Conservation (phyloP, 331 rosid genomes). For the Telfairia occidentalis region DNA sequence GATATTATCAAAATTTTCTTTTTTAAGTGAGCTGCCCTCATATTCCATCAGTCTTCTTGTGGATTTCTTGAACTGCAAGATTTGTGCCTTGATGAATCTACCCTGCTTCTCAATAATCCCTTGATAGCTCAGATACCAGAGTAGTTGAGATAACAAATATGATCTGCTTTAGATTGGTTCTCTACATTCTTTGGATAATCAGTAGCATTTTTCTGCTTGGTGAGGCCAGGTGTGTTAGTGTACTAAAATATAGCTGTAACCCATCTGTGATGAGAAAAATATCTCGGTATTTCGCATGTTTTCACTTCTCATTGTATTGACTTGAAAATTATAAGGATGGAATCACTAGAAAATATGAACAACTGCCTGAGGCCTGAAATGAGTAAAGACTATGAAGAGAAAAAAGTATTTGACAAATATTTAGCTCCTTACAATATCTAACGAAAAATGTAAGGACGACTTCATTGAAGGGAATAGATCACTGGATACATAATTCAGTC, state of each 20-base stretch:
- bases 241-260: not conserved
- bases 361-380: not conserved
- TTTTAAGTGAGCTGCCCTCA: not conserved
- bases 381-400: not conserved
- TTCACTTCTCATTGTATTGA: not conserved
- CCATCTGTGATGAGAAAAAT: not conserved
- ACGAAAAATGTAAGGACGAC: not conserved
- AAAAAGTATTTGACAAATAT: not conserved
- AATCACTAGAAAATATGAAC: not conserved
- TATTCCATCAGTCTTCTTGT: not conserved
- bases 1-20: not conserved
- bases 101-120: not conserved
- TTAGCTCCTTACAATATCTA: not conserved
- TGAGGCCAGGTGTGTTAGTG: not conserved
- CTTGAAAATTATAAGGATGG: not conserved
- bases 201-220: not conserved
- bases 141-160: not conserved
- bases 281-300: not conserved
- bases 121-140: not conserved
- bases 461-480: not conserved
- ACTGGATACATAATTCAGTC: not conserved
- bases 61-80: not conserved
- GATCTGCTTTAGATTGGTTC: constrained; percentile 1
- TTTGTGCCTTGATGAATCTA: not conserved
- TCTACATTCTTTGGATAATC: not conserved